These are phyloP conservation scores for Thelonectria rubi DNA, from an alignment of 2,329 filamentous ascomycete species.

Conservation along the genomic window DNA sequence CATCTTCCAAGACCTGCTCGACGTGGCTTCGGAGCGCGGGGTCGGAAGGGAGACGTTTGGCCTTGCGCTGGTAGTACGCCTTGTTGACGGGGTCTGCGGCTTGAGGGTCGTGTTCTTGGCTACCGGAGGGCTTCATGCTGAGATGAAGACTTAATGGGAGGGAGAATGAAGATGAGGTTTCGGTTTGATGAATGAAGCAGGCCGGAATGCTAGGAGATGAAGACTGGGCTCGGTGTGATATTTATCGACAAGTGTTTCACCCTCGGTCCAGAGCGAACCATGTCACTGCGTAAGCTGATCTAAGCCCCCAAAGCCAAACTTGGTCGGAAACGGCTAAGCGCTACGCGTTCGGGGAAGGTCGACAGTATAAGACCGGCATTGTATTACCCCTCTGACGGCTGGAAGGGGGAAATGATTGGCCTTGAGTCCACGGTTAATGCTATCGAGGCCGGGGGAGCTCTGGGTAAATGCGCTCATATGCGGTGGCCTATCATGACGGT, in stretches of 20 bases:
- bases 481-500: no score
- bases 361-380: no score
- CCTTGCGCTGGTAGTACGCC: slow-evolving; percentile 13
- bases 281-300: background rate
- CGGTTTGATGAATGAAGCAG: background rate
- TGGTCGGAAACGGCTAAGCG: background rate
- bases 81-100: background rate
- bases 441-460: no score
- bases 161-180: background rate
- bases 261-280: background rate
- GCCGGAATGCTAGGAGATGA: background rate
- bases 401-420: background rate
- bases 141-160: background rate
- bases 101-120: slow-evolving; percentile 4
- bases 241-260: background rate
- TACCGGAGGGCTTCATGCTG: background rate
- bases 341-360: background rate
- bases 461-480: no score
- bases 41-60: slow-evolving; percentile 7
- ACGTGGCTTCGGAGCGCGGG: slow-evolving; percentile 2
- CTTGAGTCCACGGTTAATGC: no score
- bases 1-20: slow-evolving; percentile 13
- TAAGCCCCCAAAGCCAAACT: background rate
- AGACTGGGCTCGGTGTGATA: background rate
- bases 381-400: background rate